A percentile compares a stretch with the other conserved stretches of the same genome.
Evolutionary conservation across 2,329 filamentous ascomycete genomes (phyloP).

Genomic region (Ophiostoma ips): DNA sequence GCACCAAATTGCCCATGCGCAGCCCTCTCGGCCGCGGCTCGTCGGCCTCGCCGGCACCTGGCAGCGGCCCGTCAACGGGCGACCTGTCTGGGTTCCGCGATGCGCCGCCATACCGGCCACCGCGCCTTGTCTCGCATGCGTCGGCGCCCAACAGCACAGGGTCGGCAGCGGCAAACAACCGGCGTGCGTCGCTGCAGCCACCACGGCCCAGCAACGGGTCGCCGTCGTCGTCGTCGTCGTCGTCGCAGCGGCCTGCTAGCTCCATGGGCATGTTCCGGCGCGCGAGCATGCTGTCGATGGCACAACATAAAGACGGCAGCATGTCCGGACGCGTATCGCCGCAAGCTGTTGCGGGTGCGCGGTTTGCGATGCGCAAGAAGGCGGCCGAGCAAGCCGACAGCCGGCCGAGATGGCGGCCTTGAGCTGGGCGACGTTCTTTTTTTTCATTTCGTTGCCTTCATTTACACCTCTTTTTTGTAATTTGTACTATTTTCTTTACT

Average conservation of each 20-base stretch:
- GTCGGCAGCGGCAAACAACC: constrained; percentile 20
- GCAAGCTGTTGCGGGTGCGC: constrained; percentile 30
- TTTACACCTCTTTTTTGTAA: not conserved
- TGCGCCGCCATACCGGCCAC: constrained; percentile 30
- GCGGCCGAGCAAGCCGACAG: constrained; percentile 21
- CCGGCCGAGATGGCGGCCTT: constrained; percentile 34
- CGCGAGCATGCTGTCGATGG: constrained; percentile 37
- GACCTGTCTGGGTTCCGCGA: constrained; percentile 34
- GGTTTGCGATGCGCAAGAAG: constrained; percentile 29
- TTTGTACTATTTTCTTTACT: constrained; percentile 4
- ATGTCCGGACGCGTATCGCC: constrained; percentile 33
- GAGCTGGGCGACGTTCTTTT: constrained; percentile 19
- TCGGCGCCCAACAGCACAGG: constrained; percentile 25
- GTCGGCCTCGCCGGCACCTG: constrained; percentile 34
- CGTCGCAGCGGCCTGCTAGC: constrained; percentile 35
- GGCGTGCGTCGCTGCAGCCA: constrained; percentile 41
- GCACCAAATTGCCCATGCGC: constrained; percentile 36
- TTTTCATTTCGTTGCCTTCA: not conserved
- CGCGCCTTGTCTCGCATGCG: constrained; percentile 28
- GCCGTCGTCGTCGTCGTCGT: constrained; percentile 13
- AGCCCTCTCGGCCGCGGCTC: constrained; percentile 32
- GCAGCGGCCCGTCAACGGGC: constrained; percentile 33
- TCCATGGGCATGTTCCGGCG: constrained; percentile 40
- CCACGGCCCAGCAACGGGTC: constrained; percentile 19
- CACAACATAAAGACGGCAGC: constrained; percentile 20